Base-by-base conservation (phyloP, 139 green algal genomes). In the Trebouxia sp. region DNA sequence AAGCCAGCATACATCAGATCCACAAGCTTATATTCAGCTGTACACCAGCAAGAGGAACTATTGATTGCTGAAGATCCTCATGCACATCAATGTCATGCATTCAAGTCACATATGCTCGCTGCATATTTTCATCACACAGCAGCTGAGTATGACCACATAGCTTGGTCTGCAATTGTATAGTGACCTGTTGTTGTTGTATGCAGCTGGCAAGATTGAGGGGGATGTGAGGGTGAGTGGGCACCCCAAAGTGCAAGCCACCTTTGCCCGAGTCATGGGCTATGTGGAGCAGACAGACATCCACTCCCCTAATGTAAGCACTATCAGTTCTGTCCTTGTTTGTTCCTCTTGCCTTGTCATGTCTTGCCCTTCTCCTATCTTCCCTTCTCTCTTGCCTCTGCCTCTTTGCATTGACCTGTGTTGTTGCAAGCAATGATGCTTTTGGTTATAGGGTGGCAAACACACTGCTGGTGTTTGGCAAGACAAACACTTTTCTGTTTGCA, bases 181-280 rank as follows among this genome's bases (percentile, higher is more conserved):
- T 45, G 50, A 58, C 50, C 2, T n/a, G 20, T 9, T 70, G 20
- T 70, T 3, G 22, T 42, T 2, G 20, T 30, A 6, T 69, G 78
- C 78, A 32, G 85, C 65, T 26, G 88, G 87, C 30, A n/a, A 70
- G 26, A 83, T 85, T 32, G 82, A 67, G 3, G 90, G 90, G 22
- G 88, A 94, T 43, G 82, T 94, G 37, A 78, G 78, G 28, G 84
- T 94, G 56, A 88, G 84, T 42, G 90, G 90, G 5, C 78, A 83
- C 56, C 88, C 89, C 43, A 91, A 90, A 78, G 83, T 87, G 53
- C 75, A 89, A 39, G n/a, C 51, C 12, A 90, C 89, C 32, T 94
- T 94, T 47, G 76, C 84, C 1, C 86, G 90, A 53, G 74, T 94
- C 39, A 85, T 81, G 50, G 69, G 80, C 39, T 84, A 84, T 50